Evolutionary conservation across 371 early-diverging fungal species (phyloP).

Genomic region (Apophysomyces trapeziformis): DNA sequence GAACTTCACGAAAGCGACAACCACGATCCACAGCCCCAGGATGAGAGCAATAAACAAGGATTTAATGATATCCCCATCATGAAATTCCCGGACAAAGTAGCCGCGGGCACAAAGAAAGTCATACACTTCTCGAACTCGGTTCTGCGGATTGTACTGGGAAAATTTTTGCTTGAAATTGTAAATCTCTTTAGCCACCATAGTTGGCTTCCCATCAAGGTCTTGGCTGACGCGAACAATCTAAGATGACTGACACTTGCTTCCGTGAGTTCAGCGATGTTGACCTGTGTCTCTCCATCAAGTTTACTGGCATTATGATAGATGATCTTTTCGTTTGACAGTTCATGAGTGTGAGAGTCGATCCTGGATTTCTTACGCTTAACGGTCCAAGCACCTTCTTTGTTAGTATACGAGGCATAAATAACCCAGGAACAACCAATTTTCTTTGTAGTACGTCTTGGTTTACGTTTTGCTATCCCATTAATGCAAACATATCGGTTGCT

Average conservation of each 20-base stretch:
- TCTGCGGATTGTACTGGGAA: no score
- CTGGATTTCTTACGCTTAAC: no score
- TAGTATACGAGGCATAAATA: background rate
- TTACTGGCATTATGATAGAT: no score
- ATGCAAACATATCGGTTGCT: background rate
- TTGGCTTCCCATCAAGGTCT: background rate
- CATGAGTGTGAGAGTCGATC: no score
- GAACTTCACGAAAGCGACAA: background rate
- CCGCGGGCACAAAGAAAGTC: constrained; percentile 3
- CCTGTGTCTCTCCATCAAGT: no score
- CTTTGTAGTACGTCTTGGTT: constrained; percentile 6
- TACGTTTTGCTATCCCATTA: background rate
- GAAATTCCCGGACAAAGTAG: background rate
- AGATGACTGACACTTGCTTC: no score
- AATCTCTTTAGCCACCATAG: constrained; percentile 3
- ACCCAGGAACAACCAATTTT: background rate
- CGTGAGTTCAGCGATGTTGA: no score
- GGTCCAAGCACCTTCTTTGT: constrained; percentile 1
- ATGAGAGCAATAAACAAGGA: no score
- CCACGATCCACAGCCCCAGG: background rate
- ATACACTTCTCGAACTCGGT: background rate
- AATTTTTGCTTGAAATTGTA: background rate
- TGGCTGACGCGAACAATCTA: background rate
- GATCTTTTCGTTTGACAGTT: no score
- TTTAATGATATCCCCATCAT: background rate